Evolutionary conservation across 2,329 filamentous ascomycete species (phyloP), one percentile per base, ranked within the genome.

Genomic region (Xylaria sp.): DNA sequence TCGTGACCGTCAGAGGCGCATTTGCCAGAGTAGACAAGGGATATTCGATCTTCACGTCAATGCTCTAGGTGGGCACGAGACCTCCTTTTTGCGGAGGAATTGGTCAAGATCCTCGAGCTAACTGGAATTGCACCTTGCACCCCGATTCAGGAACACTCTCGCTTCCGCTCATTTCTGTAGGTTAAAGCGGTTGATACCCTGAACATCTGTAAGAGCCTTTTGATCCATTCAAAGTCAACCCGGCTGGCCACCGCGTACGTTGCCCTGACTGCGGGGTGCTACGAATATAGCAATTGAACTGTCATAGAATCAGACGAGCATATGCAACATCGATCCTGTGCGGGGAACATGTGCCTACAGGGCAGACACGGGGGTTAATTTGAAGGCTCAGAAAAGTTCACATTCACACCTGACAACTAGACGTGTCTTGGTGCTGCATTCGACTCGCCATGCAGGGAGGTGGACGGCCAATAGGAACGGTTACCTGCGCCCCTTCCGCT

Each of bases 351-450:
- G 59, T 58, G 55, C 62, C 60, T 65, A 71, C 72, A 4, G 24
- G 24, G 24, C 24, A 27, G 24, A 4, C 4, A 27, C 24, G 4
- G 30, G 61, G 60, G 53, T 55, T 27, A 55, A 67, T 72, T 27
- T 65, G 60, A 51, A 64, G 65, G 71, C 69, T 64, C 63, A 47
- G 72, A 68, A 69, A 61, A 64, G 54, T 68, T 71, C 63, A 63
- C 71, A 61, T 55, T 72, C 70, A 71, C 71, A 72, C 64, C 71
- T 75, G 73, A 75, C 71, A 60, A 62, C 60, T 27, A 68, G 69
- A 61, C 68, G 34, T 69, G 72, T 72, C 7, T 47, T 65, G 50
- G 36, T 60, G 61, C 65, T 50, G 57, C 61, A 62, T 62, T 59
- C 48, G 30, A 27, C 42, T 63, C 42, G 12, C 34, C n/a, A 59